phyloP scores from a whole-genome alignment of 139 green algal species.

The Chlamydomonas asymmetrica region DNA sequence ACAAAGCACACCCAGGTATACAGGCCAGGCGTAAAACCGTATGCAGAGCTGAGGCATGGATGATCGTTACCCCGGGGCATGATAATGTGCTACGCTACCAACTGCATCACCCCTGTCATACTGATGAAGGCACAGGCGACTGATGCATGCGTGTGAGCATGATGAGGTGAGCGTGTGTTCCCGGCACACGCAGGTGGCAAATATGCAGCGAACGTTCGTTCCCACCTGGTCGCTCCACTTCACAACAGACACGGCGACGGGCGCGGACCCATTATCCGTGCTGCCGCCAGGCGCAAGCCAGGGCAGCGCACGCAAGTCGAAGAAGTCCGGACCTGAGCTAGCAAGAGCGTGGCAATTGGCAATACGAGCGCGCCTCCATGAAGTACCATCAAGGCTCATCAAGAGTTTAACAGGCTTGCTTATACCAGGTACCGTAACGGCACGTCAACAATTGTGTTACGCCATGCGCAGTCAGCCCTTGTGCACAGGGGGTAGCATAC shows the following conservation, averaged over 20 bases:
- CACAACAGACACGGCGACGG: constrained; percentile 1
- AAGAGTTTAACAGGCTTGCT: neutral
- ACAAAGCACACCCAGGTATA: too few species aligned
- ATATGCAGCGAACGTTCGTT: too few species aligned
- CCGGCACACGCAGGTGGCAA: too few species aligned
- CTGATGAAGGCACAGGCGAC: neutral
- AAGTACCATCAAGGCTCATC: neutral
- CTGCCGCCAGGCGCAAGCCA: neutral
- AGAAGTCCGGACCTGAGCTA: neutral
- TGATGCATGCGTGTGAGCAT: neutral
- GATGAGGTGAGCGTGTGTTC: neutral
- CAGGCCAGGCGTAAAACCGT: too few species aligned
- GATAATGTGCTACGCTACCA: neutral
- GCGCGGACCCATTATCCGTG: neutral
- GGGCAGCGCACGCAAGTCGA: neutral
- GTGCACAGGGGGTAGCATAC: too few species aligned
- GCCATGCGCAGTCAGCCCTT: too few species aligned
- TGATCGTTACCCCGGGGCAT: neutral
- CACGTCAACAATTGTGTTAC: too few species aligned
- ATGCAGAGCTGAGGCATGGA: too few species aligned
- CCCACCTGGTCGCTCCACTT: constrained; percentile 28
- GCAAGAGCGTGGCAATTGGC: neutral
- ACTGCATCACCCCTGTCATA: neutral
- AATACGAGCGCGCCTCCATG: neutral
- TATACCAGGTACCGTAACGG: neutral